Conservation (phyloP, 1,284 basidiomycete species). For the Papiliotrema flavescens region DNA sequence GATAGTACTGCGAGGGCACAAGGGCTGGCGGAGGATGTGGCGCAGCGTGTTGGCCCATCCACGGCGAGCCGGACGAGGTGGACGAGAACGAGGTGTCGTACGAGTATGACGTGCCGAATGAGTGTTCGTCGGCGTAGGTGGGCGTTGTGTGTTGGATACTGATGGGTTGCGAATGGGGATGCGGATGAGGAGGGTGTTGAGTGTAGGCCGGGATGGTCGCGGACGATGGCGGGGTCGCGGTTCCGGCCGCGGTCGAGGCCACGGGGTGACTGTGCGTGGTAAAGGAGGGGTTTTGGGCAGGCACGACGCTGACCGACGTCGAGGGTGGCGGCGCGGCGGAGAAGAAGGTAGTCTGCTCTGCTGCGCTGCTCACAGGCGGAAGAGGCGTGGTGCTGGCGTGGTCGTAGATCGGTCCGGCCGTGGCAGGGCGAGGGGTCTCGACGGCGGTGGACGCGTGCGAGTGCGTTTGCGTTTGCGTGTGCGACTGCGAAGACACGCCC, state of each 20-base stretch:
- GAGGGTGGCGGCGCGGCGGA: no score
- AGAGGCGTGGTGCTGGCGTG: no score
- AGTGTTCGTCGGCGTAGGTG: conserved; percentile 5
- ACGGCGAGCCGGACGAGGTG: conserved; percentile 1
- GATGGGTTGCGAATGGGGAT: conserved; percentile 26
- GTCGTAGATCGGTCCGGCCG: not conserved
- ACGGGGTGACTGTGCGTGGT: not conserved
- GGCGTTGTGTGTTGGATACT: conserved; percentile 1
- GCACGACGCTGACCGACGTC: not conserved
- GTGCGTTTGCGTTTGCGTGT: no score
- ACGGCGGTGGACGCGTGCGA: not conserved
- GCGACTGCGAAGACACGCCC: no score
- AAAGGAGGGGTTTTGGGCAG: not conserved
- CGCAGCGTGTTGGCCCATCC: not conserved
- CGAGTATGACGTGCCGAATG: conserved; percentile 5
- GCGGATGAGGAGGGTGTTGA: conserved; percentile 4
- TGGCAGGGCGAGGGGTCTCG: not conserved
- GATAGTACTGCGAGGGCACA: not conserved
- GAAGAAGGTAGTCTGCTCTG: no score
- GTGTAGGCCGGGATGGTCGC: not conserved
- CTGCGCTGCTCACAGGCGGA: no score
- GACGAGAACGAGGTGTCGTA: conserved; percentile 9
- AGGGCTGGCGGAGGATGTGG: not conserved
- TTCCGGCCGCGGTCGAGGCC: not conserved
- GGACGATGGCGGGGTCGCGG: no score